These are phyloP conservation scores for Flaveria linearis DNA, from an alignment of 129 eudicot genomes.

Conservation along the genomic window DNA sequence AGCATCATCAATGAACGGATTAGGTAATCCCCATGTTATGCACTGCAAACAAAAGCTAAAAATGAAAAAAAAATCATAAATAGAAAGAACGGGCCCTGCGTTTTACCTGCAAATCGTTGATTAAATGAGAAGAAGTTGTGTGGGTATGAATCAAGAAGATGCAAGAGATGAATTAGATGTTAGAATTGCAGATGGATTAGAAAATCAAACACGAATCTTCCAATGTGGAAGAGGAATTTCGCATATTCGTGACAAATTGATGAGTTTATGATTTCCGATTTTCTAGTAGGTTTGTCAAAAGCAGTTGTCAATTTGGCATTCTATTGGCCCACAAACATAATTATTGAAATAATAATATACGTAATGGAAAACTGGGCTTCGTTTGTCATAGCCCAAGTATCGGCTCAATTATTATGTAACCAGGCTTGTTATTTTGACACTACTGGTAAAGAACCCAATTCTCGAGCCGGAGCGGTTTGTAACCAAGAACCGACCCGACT, in stretches of 20 bases:
- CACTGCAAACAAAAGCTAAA: constrained; percentile 12
- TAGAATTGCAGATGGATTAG: constrained; percentile 23
- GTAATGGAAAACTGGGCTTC: constrained; percentile 4
- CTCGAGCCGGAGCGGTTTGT: too few relatives aligned
- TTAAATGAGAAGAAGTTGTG: constrained; percentile 11
- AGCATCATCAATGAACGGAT: not conserved
- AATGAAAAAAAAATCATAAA: not conserved
- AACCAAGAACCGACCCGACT: too few relatives aligned
- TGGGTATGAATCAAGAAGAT: constrained; percentile 28
- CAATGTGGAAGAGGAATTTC: constrained; percentile 24
- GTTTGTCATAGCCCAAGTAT: not conserved
- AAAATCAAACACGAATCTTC: constrained; percentile 46
- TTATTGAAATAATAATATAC: not conserved
- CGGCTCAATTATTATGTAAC: not conserved
- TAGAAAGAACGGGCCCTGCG: not conserved
- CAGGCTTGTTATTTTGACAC: too few relatives aligned
- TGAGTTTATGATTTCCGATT: constrained; percentile 16
- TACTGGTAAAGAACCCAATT: too few relatives aligned
- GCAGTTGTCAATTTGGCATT: constrained; percentile 15
- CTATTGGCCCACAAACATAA: constrained; percentile 10
- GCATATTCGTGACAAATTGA: constrained; percentile 41
- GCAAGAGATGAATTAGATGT: constrained; percentile 13
- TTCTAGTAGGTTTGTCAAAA: constrained; percentile 24
- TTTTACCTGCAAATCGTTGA: constrained; percentile 22
- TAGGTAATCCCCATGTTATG: constrained; percentile 8